Evolutionary conservation across 2,329 filamentous ascomycete genomes (phyloP).

Genomic region (Cordyceps cateniannulata): DNA sequence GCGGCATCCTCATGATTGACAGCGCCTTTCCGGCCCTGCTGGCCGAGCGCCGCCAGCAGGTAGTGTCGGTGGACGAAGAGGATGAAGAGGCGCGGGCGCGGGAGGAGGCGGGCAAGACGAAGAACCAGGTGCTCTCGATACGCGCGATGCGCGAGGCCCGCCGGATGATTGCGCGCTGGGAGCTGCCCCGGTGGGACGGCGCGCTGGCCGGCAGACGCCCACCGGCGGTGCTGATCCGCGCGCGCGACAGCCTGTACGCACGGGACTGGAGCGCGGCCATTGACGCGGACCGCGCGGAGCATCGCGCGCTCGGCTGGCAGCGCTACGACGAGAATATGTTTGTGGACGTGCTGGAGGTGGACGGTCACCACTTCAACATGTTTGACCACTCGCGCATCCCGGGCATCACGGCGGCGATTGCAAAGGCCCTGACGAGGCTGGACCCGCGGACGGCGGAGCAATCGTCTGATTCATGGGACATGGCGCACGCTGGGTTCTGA

Average conservation of each 20-base stretch:
- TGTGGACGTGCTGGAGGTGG: slow-evolving; percentile 37
- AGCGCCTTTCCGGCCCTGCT: slow-evolving; percentile 33
- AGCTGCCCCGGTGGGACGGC: slow-evolving; percentile 32
- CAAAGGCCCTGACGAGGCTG: slow-evolving; percentile 10
- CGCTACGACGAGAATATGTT: slow-evolving; percentile 39
- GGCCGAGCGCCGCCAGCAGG: slow-evolving; percentile 14
- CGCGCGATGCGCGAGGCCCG: slow-evolving; percentile 37
- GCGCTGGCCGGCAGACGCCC: slow-evolving; percentile 26
- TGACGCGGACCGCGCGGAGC: slow-evolving; percentile 37
- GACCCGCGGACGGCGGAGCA: neutral
- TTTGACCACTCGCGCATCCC: slow-evolving; percentile 29
- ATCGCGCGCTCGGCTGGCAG: slow-evolving; percentile 41
- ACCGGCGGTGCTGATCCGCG: slow-evolving; percentile 39
- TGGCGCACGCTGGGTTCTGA: neutral
- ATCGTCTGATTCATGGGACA: neutral
- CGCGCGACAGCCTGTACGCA: slow-evolving; percentile 33
- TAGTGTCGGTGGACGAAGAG: neutral
- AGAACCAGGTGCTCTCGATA: slow-evolving; percentile 28
- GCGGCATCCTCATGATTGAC: slow-evolving; percentile 49
- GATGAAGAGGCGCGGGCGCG: neutral
- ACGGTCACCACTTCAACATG: slow-evolving; percentile 46
- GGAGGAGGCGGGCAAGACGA: slow-evolving; percentile 25
- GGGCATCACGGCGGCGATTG: slow-evolving; percentile 22
- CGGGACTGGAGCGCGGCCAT: slow-evolving; percentile 25
- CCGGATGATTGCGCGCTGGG: slow-evolving; percentile 35